A percentile compares a stretch with the other conserved stretches of the same genome.
phyloP scores from a whole-genome alignment of 495 filamentous ascomycete genomes.

The Penicillium diatomitis region DNA sequence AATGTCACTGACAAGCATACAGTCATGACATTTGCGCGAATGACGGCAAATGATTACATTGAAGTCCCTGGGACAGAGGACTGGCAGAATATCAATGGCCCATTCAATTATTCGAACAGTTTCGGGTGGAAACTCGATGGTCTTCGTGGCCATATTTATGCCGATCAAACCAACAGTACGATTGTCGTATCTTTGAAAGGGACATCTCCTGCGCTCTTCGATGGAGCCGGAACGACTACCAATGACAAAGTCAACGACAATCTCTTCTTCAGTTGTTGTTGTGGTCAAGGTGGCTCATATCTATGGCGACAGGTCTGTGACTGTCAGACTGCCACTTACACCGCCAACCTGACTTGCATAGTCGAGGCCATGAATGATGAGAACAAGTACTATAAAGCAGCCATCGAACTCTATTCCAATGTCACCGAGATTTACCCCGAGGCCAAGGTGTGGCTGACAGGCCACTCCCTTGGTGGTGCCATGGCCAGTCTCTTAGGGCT shows the following conservation, averaged over 20 bases:
- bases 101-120: conserved; percentile 69
- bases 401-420: conserved; percentile 80
- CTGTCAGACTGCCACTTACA: conserved; percentile 74
- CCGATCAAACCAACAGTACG: conserved; percentile 74
- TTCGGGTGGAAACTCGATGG: conserved; percentile 93
- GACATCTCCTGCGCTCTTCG: conserved; percentile 82
- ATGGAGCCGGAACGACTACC: conserved; percentile 88
- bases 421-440: conserved; percentile 82
- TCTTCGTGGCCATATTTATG: conserved; percentile 85
- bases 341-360: conserved; percentile 86
- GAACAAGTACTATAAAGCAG: conserved; percentile 83
- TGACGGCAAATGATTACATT: conserved; percentile 85
- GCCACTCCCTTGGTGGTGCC: conserved; percentile 86
- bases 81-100: conserved; percentile 73
- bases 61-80: conserved; percentile 57
- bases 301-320: conserved; percentile 87
- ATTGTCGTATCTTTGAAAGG: conserved; percentile 90
- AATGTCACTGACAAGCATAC: conserved; percentile 82
- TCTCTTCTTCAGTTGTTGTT: conserved; percentile 95
- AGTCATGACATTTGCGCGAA: conserved; percentile 71
- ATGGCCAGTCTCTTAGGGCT: conserved; percentile 77
- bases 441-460: conserved; percentile 77
- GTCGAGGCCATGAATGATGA: conserved; percentile 63
- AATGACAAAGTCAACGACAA: conserved; percentile 98
- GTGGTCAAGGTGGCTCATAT: conserved; percentile 80